A percentile compares a stretch with the other conserved stretches of the same genome.
phyloP scores from a whole-genome alignment of 495 filamentous ascomycete genomes.

The Xylaria venustula region DNA sequence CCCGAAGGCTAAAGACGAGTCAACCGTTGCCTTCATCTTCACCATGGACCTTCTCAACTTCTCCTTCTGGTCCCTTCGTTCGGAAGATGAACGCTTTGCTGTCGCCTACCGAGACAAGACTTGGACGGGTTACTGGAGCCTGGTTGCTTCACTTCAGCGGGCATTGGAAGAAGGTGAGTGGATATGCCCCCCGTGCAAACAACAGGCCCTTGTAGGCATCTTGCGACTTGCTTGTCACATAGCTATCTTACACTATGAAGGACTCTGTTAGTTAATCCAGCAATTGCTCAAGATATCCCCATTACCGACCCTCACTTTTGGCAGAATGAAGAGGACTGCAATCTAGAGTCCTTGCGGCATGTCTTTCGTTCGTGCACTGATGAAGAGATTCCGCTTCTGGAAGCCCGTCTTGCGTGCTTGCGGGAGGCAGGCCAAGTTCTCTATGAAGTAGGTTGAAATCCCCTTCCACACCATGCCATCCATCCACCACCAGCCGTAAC shows the following conservation, averaged over 20 bases:
- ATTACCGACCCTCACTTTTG: conserved; percentile 89
- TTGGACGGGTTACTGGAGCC: conserved; percentile 95
- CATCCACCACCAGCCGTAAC: conserved; percentile 8
- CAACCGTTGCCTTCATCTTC: conserved; percentile 86
- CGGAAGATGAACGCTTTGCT: conserved; percentile 65
- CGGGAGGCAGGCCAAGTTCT: conserved; percentile 83
- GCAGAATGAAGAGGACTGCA: conserved; percentile 73
- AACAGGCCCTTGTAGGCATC: neutral
- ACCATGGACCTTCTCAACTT: conserved; percentile 97
- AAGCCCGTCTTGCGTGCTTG: conserved; percentile 75
- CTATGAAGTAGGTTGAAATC: conserved; percentile 67
- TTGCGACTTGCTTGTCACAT: too few relatives aligned
- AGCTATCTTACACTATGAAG: conserved; percentile 8
- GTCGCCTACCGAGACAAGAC: conserved; percentile 74
- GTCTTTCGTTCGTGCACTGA: conserved; percentile 85
- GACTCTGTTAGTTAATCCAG: conserved; percentile 21
- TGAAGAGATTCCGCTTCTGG: conserved; percentile 82
- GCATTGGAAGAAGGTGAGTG: conserved; percentile 81
- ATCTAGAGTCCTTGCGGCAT: conserved; percentile 66
- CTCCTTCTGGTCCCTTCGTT: conserved; percentile 82
- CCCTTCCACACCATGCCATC: conserved; percentile 10
- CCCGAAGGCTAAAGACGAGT: conserved; percentile 73
- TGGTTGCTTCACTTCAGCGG: conserved; percentile 82
- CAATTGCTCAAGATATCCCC: conserved; percentile 62
- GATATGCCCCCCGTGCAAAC: conserved; percentile 2